Evolutionary conservation across 495 filamentous ascomycete species (phyloP).

Genomic region (Penicillium diatomitis): DNA sequence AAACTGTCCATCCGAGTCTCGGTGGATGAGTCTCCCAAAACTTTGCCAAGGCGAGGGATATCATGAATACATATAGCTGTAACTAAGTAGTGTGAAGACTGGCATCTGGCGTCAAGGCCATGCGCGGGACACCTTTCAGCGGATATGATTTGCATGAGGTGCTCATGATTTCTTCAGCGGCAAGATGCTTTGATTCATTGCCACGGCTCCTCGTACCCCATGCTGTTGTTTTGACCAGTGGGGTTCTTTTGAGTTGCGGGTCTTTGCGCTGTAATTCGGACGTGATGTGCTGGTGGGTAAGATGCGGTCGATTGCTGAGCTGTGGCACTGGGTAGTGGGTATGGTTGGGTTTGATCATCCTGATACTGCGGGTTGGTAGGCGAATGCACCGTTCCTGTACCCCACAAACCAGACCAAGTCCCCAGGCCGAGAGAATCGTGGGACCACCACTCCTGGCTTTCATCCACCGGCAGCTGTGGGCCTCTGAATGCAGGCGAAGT

Average conservation of each 20-base stretch:
- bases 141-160: too few relatives aligned
- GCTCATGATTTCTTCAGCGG: too few relatives aligned
- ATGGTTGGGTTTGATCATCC: constrained; percentile 2
- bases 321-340: constrained; percentile 7
- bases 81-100: not conserved
- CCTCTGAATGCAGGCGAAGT: constrained; percentile 34
- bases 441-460: constrained; percentile 53
- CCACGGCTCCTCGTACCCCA: constrained; percentile 10
- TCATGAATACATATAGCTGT: too few relatives aligned
- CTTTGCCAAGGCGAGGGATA: too few relatives aligned
- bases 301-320: constrained; percentile 3
- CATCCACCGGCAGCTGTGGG: constrained; percentile 41
- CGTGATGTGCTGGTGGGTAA: constrained; percentile 3
- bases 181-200: not conserved
- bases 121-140: too few relatives aligned
- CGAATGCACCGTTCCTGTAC: not conserved
- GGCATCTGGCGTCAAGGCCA: not conserved
- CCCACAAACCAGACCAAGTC: constrained; percentile 33
- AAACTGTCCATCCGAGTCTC: too few relatives aligned
- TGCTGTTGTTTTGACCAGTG: not conserved
- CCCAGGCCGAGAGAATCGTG: constrained; percentile 40
- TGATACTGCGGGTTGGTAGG: constrained; percentile 4
- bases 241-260: not conserved
- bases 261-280: not conserved
- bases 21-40: too few relatives aligned